Base-by-base conservation (phyloP, 768 basidiomycete species). In the Phlebiopsis gigantea region DNA sequence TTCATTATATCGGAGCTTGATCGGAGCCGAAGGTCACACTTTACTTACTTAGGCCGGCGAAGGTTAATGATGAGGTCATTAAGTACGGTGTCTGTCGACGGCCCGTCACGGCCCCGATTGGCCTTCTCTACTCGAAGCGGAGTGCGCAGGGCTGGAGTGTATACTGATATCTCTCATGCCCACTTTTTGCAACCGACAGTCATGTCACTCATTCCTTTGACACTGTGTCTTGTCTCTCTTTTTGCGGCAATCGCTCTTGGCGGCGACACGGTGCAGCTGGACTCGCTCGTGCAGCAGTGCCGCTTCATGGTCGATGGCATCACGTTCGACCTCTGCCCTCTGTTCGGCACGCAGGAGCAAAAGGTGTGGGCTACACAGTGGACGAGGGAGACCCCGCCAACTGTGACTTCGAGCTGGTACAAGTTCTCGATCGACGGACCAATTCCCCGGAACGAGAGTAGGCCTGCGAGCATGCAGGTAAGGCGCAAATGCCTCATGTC, bases 381-480 rank as follows among this genome's bases (percentile, higher is more conserved):
- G 25, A 61, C 61, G 51, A 57, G 56, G 46, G 42, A 56, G 56
- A 68, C 67, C 17, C 64, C 67, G 28, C 68, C 69, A 12, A 69
- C 65, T 28, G 47, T 67, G 45, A 71, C 67, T 5, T 69, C 62
- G 55, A 66, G 60, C 22, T 55, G 57, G 42, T 72, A 72, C 58
- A 55, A 52, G 55, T 63, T 70, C 39, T 60, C 61, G 22, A 58
- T 72, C 17, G 46, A 54, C 26, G 70, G 64, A 10, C 59, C 67
- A 28, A 59, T 73, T 31, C 54, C 44, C 47, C 64, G 48, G 54
- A 60, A 65, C 31, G 61, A 56, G 28, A 58, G 44, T 12, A 44
- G 62, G 48, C 59, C 66, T n/a, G 53, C 57, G 46, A 44, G 65
- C 28, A 63, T 67, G 55, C 70, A 72, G 71, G 72, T 71, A 45